phyloP scores from a whole-genome alignment of 805 yeast species.

The Metschnikowia anglica region DNA sequence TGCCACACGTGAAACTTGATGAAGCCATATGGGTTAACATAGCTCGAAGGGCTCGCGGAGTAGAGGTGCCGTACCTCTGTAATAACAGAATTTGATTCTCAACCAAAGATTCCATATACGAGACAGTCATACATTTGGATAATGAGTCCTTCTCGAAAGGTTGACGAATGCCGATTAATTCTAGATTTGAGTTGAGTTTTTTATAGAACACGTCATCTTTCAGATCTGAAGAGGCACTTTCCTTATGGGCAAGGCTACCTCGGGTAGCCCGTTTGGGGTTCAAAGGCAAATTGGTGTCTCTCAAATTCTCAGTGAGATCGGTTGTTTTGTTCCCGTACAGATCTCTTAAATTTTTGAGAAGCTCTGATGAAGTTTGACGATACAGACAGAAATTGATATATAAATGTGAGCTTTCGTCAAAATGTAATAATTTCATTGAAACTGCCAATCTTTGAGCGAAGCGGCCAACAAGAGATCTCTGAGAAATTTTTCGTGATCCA shows the following conservation, averaged over 20 bases:
- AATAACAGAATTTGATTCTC: constrained; percentile 53
- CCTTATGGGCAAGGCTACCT: constrained; percentile 11
- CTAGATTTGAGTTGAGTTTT: constrained; percentile 1
- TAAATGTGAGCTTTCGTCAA: constrained; percentile 44
- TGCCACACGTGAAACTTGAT: not conserved
- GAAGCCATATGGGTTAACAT: constrained; percentile 6
- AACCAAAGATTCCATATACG: constrained; percentile 38
- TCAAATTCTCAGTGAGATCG: too few relatives aligned
- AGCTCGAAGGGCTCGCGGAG: constrained; percentile 6
- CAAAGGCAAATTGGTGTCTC: not conserved
- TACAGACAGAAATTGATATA: constrained; percentile 37
- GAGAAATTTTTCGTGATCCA: constrained; percentile 16
- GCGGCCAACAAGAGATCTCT: constrained; percentile 37
- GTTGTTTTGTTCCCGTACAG: not conserved
- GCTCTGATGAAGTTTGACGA: constrained; percentile 27
- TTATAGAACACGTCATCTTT: not conserved
- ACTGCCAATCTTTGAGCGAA: constrained; percentile 42
- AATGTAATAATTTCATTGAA: constrained; percentile 44
- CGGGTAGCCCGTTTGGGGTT: not conserved
- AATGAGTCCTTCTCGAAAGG: not conserved
- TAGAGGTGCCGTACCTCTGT: constrained; percentile 30
- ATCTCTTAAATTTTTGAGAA: constrained; percentile 8
- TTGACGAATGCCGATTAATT: not conserved
- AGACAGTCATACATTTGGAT: not conserved
- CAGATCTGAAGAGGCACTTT: constrained; percentile 1